A percentile compares a stretch with the other conserved stretches of the same genome.
Conservation (phyloP, 2,329 filamentous ascomycete species). For the Exophiala bonariae region DNA sequence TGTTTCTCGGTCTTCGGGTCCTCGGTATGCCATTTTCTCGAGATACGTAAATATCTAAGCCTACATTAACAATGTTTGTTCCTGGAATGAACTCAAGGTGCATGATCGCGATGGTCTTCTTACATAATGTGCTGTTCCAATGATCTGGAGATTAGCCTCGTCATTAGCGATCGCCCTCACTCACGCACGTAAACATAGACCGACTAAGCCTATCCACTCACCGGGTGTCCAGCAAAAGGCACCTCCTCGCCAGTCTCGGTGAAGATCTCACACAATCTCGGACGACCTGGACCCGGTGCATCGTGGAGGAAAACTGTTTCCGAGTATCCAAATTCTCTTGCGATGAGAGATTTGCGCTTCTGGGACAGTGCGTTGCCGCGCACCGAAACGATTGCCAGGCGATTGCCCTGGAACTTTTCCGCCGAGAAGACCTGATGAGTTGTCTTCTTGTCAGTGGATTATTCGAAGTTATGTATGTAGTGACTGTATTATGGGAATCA, state of each 20-base stretch:
- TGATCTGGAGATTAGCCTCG: slow-evolving; percentile 37
- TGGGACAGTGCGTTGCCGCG: slow-evolving; percentile 48
- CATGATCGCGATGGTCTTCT: slow-evolving; percentile 1
- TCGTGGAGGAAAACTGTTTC: slow-evolving; percentile 65
- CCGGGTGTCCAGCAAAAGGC: slow-evolving; percentile 63
- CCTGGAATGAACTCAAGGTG: background rate
- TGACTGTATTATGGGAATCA: too few species aligned
- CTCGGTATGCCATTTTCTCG: slow-evolving; percentile 13
- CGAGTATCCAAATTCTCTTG: slow-evolving; percentile 64
- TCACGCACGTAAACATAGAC: too few species aligned
- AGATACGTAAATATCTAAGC: slow-evolving; percentile 17
- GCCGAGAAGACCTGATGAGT: slow-evolving; percentile 46
- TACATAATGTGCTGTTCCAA: slow-evolving; percentile 57
- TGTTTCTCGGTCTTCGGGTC: slow-evolving; percentile 18
- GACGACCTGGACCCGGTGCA: slow-evolving; percentile 33
- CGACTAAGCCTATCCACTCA: too few species aligned
- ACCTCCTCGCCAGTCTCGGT: slow-evolving; percentile 52
- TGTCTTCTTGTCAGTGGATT: background rate
- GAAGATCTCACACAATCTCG: slow-evolving; percentile 60
- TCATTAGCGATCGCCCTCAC: too few species aligned
- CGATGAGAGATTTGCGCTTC: slow-evolving; percentile 58
- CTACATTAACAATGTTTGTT: background rate
- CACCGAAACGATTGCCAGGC: slow-evolving; percentile 60
- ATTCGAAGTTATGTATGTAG: background rate
- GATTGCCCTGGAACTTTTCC: slow-evolving; percentile 56